These are phyloP conservation scores for Blastobotrys niveus DNA, from an alignment of 1,139 yeast genomes.

Conservation along the genomic window DNA sequence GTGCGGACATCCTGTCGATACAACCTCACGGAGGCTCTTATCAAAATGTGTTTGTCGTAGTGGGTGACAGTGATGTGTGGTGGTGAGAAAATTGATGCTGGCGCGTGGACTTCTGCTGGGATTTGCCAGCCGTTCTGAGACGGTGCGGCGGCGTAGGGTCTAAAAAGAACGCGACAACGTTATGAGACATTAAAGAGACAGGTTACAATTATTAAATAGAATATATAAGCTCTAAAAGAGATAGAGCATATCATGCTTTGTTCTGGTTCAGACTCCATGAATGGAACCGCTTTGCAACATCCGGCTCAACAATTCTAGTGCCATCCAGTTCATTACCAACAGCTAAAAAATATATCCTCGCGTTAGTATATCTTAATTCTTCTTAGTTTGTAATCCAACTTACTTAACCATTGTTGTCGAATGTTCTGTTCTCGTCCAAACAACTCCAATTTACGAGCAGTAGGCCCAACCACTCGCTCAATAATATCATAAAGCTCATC, in stretches of 20 bases:
- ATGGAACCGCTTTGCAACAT: slow-evolving; percentile 36
- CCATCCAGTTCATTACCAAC: slow-evolving; percentile 78
- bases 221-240: too few species aligned
- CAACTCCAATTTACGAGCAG: slow-evolving; percentile 74
- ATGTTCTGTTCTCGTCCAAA: slow-evolving; percentile 84
- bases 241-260: too few species aligned
- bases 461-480: slow-evolving; percentile 72
- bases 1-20: slow-evolving; percentile 15
- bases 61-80: too few species aligned
- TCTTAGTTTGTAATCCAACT: slow-evolving; percentile 20
- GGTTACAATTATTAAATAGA: too few species aligned
- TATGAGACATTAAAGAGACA: too few species aligned
- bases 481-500: slow-evolving; percentile 82
- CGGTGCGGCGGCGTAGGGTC: too few species aligned
- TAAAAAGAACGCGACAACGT: too few species aligned
- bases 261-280: slow-evolving; percentile 14
- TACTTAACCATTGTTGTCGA: slow-evolving; percentile 88
- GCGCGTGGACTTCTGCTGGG: too few species aligned
- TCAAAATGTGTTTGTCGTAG: too few species aligned
- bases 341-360: slow-evolving; percentile 37
- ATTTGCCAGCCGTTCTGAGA: too few species aligned
- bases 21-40: too few species aligned
- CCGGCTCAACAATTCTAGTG: slow-evolving; percentile 52
- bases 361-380: not conserved
- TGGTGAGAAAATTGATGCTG: too few species aligned